A percentile compares a stretch with the other conserved stretches of the same genome.
These are phyloP conservation scores for Eucalyptus cladocalyx DNA, from an alignment of 345 rosid species.

Conservation along the genomic window DNA sequence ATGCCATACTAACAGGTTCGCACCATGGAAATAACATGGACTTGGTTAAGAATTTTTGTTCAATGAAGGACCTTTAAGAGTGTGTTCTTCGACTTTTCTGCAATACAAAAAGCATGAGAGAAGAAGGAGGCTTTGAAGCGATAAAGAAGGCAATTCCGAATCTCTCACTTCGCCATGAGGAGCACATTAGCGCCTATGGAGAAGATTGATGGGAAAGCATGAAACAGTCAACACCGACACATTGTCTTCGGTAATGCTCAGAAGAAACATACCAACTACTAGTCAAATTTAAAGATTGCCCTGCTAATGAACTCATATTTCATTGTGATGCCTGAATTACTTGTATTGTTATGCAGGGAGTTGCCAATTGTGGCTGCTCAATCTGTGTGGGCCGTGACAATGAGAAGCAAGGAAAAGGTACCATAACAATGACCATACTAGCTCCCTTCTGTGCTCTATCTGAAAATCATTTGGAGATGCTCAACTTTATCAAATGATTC, in stretches of 20 bases:
- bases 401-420: no score
- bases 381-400: constrained; percentile 30
- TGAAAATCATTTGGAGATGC: no score
- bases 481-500: no score
- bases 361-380: constrained; percentile 94
- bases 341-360: constrained; percentile 36
- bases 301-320: neutral
- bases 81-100: neutral
- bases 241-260: constrained; percentile 70
- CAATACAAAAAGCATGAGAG: constrained; percentile 93
- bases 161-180: constrained; percentile 73
- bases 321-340: neutral
- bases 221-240: constrained; percentile 76
- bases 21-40: neutral
- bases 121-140: constrained; percentile 58
- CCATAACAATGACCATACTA: no score
- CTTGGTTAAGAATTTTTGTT: neutral
- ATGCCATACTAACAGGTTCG: constrained; percentile 69
- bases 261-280: neutral
- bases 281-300: neutral
- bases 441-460: no score
- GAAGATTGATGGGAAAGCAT: constrained; percentile 90
- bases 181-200: constrained; percentile 86
- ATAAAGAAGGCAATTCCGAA: constrained; percentile 84
- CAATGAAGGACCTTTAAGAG: neutral